These are phyloP conservation scores for Plasmodium falciparum DNA, from an alignment of 169 alveolate species.

Conservation along the genomic window DNA sequence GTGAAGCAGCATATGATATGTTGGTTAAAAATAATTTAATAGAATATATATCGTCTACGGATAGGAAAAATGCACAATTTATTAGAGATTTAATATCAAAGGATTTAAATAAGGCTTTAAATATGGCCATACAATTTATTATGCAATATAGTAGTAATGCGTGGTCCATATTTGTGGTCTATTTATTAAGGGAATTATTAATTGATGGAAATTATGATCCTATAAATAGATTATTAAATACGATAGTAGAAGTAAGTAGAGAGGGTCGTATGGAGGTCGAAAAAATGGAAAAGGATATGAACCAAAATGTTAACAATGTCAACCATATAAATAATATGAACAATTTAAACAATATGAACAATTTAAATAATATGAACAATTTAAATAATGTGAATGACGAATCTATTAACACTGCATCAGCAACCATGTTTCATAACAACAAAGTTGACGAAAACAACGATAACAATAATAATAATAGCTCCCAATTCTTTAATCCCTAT, in stretches of 20 bases:
- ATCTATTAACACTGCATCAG: too few species aligned
- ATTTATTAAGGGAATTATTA: conserved; percentile 52
- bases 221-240: conserved; percentile 54
- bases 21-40: conserved; percentile 66
- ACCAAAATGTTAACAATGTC: background rate
- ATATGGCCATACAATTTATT: conserved; percentile 60
- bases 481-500: conserved; percentile 52
- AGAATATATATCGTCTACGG: conserved; percentile 70
- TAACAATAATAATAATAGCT: conserved; percentile 29
- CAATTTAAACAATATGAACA: background rate
- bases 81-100: conserved; percentile 66
- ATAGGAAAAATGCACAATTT: conserved; percentile 74
- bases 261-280: conserved; percentile 68
- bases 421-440: background rate
- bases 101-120: conserved; percentile 61
- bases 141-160: conserved; percentile 75
- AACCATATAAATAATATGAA: background rate
- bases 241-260: conserved; percentile 67
- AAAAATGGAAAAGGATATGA: conserved; percentile 22
- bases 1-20: conserved; percentile 77
- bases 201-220: conserved; percentile 71
- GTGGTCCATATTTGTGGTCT: conserved; percentile 68
- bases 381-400: background rate
- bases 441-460: conserved; percentile 29
- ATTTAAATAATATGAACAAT: background rate